Evolutionary conservation across 2,329 filamentous ascomycete genomes (phyloP), one percentile per base, ranked within the genome.

Genomic region (Didymella pomorum): DNA sequence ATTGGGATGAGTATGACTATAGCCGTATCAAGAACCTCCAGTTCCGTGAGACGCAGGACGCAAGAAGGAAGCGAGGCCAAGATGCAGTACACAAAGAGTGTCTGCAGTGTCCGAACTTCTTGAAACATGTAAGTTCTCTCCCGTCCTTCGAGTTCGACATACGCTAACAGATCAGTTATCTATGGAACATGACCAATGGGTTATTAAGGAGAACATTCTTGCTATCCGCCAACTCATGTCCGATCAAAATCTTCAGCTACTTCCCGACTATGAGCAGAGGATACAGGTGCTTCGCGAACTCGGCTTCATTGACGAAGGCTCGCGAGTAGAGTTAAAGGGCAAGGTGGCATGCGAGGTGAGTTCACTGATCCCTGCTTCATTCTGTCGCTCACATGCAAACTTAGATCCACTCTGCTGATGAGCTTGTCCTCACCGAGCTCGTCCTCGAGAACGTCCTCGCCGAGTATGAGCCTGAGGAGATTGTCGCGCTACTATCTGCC

Each of bases 381-480:
- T 23, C 21, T 8, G 31, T 41, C 39, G 29, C 49, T 46, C 28
- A 37, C 58, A 49, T 31, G 33, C 44, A 35, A 41, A 39, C 28
- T 61, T 65, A 85, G 80, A 94, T 99, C 60, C 95, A 98, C 78
- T 97, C 94, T 0, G 93, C 93, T 18, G 94, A 98, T 74, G 95
- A 99, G 78, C 85, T 99, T 0, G 94, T 99, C 0, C 86, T 99
- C 18, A 99, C 95, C 0, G 95, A 99, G 76, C 86, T 98, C 6
- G 93, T 99, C 46, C 87, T 99, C 18, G 95, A 99, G 78, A 99
- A 99, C 70, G 92, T 97, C 2, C 87, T 99, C 3, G 93, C 94
- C 49, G 91, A 96, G 61, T 97, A 95, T 76, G 94, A 97, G 70
- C 93, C 94, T 1, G 93, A 96, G 66, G 95, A 99, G 78, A 98